phyloP scores from a whole-genome alignment of 352 stramenopile genomes.

The Thraustochytrium striatum region DNA sequence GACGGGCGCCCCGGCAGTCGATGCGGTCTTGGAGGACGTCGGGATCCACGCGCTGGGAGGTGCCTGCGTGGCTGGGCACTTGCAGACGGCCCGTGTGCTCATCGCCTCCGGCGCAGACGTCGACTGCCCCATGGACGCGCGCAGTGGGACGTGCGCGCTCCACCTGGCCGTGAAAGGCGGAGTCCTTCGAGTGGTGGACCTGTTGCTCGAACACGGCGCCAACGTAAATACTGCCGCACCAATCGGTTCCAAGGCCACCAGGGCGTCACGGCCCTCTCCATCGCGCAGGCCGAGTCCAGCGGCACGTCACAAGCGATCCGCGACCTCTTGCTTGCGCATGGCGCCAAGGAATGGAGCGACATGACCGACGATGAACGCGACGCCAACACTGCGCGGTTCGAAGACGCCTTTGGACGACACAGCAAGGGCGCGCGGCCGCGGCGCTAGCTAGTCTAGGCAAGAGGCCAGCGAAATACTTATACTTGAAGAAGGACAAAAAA shows the following conservation, averaged over 20 bases:
- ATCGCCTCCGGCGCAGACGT: constrained; percentile 2
- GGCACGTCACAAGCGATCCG: neutral
- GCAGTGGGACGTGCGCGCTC: constrained; percentile 2
- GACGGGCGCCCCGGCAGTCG: neutral
- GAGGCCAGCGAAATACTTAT: too few species aligned
- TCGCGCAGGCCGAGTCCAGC: neutral
- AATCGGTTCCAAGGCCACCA: neutral
- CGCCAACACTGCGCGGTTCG: neutral
- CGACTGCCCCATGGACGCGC: constrained; percentile 8
- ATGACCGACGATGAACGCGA: neutral
- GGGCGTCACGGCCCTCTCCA: neutral
- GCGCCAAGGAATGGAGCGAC: neutral
- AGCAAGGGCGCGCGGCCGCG: too few species aligned
- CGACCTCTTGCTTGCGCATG: neutral
- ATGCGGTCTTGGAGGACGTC: neutral
- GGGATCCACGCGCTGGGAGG: neutral
- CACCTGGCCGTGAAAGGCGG: constrained; percentile 8
- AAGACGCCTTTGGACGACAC: neutral
- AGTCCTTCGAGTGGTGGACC: constrained; percentile 3
- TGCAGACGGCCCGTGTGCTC: neutral
- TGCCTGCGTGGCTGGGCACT: constrained; percentile 1
- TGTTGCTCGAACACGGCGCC: neutral
- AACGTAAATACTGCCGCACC: constrained; percentile 2
- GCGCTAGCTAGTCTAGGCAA: too few species aligned
- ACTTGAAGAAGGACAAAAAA: too few species aligned